Base-by-base conservation (phyloP, 2,329 filamentous ascomycete genomes). In the Venturia effusa region DNA sequence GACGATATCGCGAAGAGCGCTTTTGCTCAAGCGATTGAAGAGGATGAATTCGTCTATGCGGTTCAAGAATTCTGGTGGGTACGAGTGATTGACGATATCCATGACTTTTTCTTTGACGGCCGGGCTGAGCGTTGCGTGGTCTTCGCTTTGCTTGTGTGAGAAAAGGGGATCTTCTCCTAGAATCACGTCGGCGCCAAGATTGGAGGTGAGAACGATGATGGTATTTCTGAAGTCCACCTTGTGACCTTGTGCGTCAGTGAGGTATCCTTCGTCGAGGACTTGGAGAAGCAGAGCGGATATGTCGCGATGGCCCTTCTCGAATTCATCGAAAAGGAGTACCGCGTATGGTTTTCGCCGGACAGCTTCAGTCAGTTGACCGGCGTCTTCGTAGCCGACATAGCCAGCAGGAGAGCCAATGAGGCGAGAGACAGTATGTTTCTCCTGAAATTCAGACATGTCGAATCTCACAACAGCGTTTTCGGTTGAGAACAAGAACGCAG, bases 381-480 rank as follows among this genome's bases (percentile, higher is more conserved):
- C 92, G 71, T 97, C 94, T 59, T 99, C 94, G 72, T 97, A 97
- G 11, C 94, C 94, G 32, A 97, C 89, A 71, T 97, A 97, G 27
- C 93, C 93, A 6, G 94, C 93, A 0, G 94, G 94, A 3, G 89
- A 89, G 55, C 94, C 94, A 68, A 97, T 97, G 39, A 97, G 83
- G 22, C 93, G 84, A 34, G 90, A 96, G 64, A 97, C 89, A 3
- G 94, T 97, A 73, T 97, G 93, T 75, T 96, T 96, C 73, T 97
- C 94, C 72, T 96, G 92, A 74, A 97, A 97, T 72, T 99, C 94
- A 70, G 87, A 90, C 94, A 97, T 97, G 75, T 97, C 94, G 75
- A 97, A 97, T 40, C 94, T 84, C 40, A 97, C 85, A 32, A 99
- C 91, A 2, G 94, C 93, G 34, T 86, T 86, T 70, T 96, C 90